Evolutionary conservation across 352 stramenopile species (phyloP).

Genomic region (Hyaloperonospora brassicae): DNA sequence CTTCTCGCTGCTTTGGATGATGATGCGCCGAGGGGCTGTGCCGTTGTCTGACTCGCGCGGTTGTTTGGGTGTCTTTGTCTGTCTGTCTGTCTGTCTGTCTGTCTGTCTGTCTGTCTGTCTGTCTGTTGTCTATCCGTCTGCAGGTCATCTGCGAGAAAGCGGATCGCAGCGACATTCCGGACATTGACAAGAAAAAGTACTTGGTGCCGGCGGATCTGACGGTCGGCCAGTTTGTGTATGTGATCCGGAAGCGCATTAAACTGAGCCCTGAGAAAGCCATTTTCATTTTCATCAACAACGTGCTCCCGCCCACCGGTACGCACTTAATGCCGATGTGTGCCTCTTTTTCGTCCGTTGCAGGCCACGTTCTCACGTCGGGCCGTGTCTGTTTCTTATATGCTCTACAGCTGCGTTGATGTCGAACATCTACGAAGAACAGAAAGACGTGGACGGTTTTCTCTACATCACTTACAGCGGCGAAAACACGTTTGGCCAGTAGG

Average conservation of each 20-base stretch:
- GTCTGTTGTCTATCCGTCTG: background rate
- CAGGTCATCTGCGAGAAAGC: slow-evolving; percentile 91
- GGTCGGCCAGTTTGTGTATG: slow-evolving; percentile 98
- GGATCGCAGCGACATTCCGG: slow-evolving; percentile 95
- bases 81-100: background rate
- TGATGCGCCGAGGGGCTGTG: background rate
- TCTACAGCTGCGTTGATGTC: slow-evolving; percentile 93
- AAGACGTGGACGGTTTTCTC: slow-evolving; percentile 97
- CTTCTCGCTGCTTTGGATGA: background rate
- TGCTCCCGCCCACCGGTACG: slow-evolving; percentile 91
- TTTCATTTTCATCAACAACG: slow-evolving; percentile 99
- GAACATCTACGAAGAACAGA: slow-evolving; percentile 99
- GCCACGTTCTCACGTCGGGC: background rate
- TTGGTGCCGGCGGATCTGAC: slow-evolving; percentile 95
- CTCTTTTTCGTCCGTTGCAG: background rate
- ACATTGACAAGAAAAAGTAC: slow-evolving; percentile 99
- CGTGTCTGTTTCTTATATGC: slow-evolving; percentile 2
- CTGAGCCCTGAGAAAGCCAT: slow-evolving; percentile 95
- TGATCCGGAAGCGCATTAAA: slow-evolving; percentile 99
- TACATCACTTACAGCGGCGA: slow-evolving; percentile 99
- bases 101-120: background rate
- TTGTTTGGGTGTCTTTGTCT: background rate
- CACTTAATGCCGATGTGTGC: background rate
- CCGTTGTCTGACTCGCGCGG: too few relatives aligned
- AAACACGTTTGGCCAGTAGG: slow-evolving; percentile 95